phyloP scores from a whole-genome alignment of 2,329 filamentous ascomycete genomes.

The Rhytidhysteron rufulum region DNA sequence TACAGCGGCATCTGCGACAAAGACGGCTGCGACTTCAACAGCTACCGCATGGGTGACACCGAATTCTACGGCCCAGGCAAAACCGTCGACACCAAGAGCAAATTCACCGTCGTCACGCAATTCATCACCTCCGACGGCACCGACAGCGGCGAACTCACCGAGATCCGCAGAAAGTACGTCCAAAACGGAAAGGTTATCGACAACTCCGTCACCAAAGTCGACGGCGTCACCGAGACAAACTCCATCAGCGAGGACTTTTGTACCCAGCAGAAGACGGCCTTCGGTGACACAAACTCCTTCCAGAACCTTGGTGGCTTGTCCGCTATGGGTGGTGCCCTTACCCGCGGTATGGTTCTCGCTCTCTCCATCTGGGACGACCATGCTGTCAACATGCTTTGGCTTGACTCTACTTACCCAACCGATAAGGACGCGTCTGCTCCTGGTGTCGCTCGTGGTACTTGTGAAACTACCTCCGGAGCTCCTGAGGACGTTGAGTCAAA shows the following conservation, averaged over 20 bases:
- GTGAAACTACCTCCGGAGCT: slow-evolving; percentile 13
- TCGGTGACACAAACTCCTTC: slow-evolving; percentile 51
- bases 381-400: slow-evolving; percentile 65
- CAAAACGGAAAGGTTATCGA: slow-evolving; percentile 43
- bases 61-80: slow-evolving; percentile 56
- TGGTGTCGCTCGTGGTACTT: slow-evolving; percentile 16
- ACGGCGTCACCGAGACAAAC: slow-evolving; percentile 42
- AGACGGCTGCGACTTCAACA: slow-evolving; percentile 66
- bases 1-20: slow-evolving; percentile 60
- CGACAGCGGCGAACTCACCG: slow-evolving; percentile 34
- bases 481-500: slow-evolving; percentile 13
- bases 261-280: slow-evolving; percentile 48
- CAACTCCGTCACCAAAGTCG: slow-evolving; percentile 35
- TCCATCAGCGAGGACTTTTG: slow-evolving; percentile 55
- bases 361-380: slow-evolving; percentile 60
- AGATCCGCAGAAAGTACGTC: slow-evolving; percentile 42
- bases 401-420: slow-evolving; percentile 60
- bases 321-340: slow-evolving; percentile 50
- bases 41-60: slow-evolving; percentile 58
- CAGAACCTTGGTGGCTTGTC: slow-evolving; percentile 49
- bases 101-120: slow-evolving; percentile 45
- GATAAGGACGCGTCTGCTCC: slow-evolving; percentile 11
- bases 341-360: slow-evolving; percentile 58
- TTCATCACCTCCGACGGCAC: slow-evolving; percentile 34
- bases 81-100: slow-evolving; percentile 33